Conservation (phyloP, 495 filamentous ascomycete species). For the Neurospora sublineolata region DNA sequence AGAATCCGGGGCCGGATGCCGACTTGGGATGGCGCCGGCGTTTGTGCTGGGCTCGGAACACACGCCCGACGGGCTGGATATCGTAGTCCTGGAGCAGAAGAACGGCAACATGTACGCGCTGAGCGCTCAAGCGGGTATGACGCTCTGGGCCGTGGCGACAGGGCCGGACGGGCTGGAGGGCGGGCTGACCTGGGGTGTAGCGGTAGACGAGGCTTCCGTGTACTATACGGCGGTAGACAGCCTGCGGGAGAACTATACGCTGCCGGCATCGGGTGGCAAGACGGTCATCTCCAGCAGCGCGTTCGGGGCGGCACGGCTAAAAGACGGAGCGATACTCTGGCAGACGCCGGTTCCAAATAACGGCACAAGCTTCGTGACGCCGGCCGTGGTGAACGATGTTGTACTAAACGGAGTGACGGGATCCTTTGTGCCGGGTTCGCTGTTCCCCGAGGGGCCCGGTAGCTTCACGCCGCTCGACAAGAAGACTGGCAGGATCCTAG, state of each 20-base stretch:
- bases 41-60: conserved; percentile 15
- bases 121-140: conserved; percentile 13
- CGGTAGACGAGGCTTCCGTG: conserved; percentile 19
- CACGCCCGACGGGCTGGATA: conserved; percentile 10
- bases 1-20: conserved; percentile 20
- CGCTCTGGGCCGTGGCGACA: conserved; percentile 18
- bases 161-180: conserved; percentile 15
- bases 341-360: conserved; percentile 11
- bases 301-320: conserved; percentile 22
- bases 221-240: conserved; percentile 26
- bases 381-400: conserved; percentile 21
- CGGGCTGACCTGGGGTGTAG: conserved; percentile 28
- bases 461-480: conserved; percentile 4
- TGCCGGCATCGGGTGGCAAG: conserved; percentile 7
- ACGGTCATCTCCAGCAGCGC: conserved; percentile 14
- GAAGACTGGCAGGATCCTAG: conserved; percentile 1
- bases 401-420: conserved; percentile 13
- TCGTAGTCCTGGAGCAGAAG: conserved; percentile 27
- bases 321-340: conserved; percentile 19
- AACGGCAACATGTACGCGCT: conserved; percentile 25
- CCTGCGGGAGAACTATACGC: conserved; percentile 1
- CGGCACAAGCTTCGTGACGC: conserved; percentile 5
- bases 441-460: neutral
- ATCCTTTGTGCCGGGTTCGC: neutral
- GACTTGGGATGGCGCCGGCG: conserved; percentile 32